phyloP scores from a whole-genome alignment of 2,329 filamentous ascomycete species.

The Cercospora beticola region DNA sequence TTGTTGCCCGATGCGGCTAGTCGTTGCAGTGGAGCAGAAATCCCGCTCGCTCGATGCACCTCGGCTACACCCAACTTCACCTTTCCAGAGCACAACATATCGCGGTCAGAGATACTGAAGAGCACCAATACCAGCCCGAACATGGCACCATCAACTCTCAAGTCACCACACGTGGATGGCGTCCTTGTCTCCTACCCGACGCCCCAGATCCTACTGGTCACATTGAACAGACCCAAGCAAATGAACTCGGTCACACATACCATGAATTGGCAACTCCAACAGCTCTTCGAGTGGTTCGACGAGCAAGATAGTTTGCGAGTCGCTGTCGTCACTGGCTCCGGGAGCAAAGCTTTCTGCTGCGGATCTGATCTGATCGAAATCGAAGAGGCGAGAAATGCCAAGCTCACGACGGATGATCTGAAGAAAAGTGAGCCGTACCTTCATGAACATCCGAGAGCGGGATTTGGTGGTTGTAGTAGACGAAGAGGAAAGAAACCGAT shows the following conservation, averaged over 20 bases:
- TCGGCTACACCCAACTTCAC: neutral
- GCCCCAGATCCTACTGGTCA: conserved; percentile 51
- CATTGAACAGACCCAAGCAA: conserved; percentile 49
- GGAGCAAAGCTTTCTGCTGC: conserved; percentile 55
- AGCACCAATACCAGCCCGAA: neutral
- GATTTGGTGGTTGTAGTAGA: conserved; percentile 56
- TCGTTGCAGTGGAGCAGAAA: neutral
- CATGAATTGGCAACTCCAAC: conserved; percentile 50
- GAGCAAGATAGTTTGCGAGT: conserved; percentile 30
- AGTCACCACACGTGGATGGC: conserved; percentile 22
- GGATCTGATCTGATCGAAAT: conserved; percentile 57
- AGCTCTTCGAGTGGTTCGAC: conserved; percentile 56
- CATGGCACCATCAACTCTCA: neutral
- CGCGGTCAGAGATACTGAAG: neutral
- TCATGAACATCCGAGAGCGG: conserved; percentile 36
- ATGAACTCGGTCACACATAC: conserved; percentile 48
- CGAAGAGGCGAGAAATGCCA: conserved; percentile 20
- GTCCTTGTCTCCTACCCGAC: conserved; percentile 45
- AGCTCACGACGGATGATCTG: conserved; percentile 16
- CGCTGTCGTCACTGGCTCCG: conserved; percentile 52
- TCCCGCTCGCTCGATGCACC: neutral
- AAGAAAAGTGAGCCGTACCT: conserved; percentile 22
- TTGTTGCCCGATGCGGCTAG: neutral
- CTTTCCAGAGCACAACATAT: conserved; percentile 23
- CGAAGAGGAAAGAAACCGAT: conserved; percentile 59